phyloP scores from a whole-genome alignment of 192 early-diverging fungal genomes.

The Coemansia sp. region DNA sequence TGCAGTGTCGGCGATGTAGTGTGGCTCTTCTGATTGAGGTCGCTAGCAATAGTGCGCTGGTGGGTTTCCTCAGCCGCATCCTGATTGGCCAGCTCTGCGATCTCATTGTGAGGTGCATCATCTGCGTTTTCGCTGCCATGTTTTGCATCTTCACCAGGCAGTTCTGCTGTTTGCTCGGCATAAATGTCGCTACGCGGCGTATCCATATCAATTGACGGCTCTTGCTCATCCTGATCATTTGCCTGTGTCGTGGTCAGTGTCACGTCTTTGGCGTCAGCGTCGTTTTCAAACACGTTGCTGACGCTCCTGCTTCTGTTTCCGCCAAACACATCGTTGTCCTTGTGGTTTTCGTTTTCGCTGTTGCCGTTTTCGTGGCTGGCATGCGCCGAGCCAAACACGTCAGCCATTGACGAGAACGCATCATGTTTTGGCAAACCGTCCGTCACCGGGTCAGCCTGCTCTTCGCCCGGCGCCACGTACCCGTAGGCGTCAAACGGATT shows the following conservation, averaged over 20 bases:
- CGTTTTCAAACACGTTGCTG: too few species aligned
- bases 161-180: constrained; percentile 1
- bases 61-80: too few species aligned
- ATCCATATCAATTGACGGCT: too few species aligned
- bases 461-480: not conserved
- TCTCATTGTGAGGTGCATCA: too few species aligned
- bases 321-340: not conserved
- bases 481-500: constrained; percentile 5
- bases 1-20: not conserved
- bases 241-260: not conserved
- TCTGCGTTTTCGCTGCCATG: too few species aligned
- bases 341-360: too few species aligned
- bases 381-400: not conserved
- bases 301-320: too few species aligned
- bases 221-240: too few species aligned
- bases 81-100: too few species aligned
- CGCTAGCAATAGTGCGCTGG: not conserved
- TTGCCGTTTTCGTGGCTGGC: not conserved
- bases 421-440: not conserved
- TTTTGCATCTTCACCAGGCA: not conserved
- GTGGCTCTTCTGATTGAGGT: not conserved
- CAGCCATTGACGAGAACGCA: not conserved
- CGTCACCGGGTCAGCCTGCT: not conserved
- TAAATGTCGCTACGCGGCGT: not conserved
- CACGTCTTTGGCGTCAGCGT: too few species aligned